Base-by-base conservation (phyloP, 2,329 filamentous ascomycete species). In the Epichloe glyceriae region DNA sequence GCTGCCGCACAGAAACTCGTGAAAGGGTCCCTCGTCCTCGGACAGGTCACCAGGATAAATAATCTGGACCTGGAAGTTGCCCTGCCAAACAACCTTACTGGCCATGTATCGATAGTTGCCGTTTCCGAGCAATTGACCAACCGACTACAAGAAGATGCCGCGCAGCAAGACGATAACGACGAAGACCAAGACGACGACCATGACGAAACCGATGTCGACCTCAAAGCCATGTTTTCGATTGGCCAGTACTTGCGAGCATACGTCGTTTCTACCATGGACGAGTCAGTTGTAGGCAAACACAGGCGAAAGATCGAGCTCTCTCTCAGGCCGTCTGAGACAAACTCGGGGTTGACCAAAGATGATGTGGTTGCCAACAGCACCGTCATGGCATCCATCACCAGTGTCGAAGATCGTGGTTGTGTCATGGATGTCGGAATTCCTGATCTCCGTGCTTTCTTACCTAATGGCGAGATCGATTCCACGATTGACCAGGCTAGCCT, bases 321-420 rank as follows among this genome's bases (percentile, higher is more conserved):
- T 0, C 72, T 97, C 34, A 80, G 87, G 47, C 93, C 93, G 2
- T 76, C 78, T 53, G 78, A 87, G 54, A 76, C 88, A 50, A 98
- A 98, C 64, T 76, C 78, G 2, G 84, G 86, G 1, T 72, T 98
- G 20, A 73, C 78, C 3, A 77, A 80, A 57, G 80, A 85, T 40
- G 88, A 88, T 59, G 68, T 96, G 10, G 81, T 93, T 10, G 69
- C 77, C 40, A 85, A 95, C 61, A 76, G 74, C 56, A 89, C 86
- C 44, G 72, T 97, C 19, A 94, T 97, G 76, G 91, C 89, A 2
- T 85, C 89, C 0, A 83, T 98, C 26, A 70, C 78, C 47, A 98
- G 91, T 66, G 85, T 94, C n/a, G 91, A 98, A 67, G 94, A 98
- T 60, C 90, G 95, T 62, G 93, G 93, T 54, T 78, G 93, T 52